Percentiles rank a stretch among this genome's conserved stretches.
Conservation (phyloP, 805 yeast genomes). For the Diddensiella transvaalensis region DNA sequence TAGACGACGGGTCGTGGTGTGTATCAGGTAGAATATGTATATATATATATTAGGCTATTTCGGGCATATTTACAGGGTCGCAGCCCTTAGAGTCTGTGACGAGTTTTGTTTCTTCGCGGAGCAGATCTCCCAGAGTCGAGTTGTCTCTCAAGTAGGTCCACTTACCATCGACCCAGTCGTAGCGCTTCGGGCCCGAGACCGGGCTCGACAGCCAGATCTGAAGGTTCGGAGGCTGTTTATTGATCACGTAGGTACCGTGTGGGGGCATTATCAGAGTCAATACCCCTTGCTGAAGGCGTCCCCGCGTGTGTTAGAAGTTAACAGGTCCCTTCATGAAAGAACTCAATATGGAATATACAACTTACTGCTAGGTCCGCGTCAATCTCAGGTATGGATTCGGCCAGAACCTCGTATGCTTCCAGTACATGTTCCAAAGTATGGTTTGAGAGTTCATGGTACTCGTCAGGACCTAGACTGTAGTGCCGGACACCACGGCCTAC, state of each 20-base stretch:
- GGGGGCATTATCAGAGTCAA: slow-evolving; percentile 67
- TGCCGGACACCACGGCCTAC: too few species aligned
- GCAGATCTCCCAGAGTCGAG: slow-evolving; percentile 44
- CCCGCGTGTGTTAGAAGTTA: too few species aligned
- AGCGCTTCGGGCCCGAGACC: slow-evolving; percentile 82
- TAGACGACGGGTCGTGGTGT: too few species aligned
- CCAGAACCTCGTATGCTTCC: slow-evolving; percentile 62
- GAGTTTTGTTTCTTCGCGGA: slow-evolving; percentile 48
- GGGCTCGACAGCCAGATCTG: slow-evolving; percentile 97
- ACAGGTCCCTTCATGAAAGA: not conserved
- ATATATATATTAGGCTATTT: not conserved
- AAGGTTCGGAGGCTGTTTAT: slow-evolving; percentile 95
- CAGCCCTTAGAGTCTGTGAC: slow-evolving; percentile 30
- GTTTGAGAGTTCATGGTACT: slow-evolving; percentile 65
- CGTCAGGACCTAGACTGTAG: slow-evolving; percentile 27
- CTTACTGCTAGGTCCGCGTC: slow-evolving; percentile 66
- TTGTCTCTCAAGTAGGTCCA: slow-evolving; percentile 82
- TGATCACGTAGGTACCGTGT: slow-evolving; percentile 83
- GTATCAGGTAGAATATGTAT: too few species aligned
- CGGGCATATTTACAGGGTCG: slow-evolving; percentile 4
- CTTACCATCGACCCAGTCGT: slow-evolving; percentile 65
- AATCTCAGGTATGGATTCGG: slow-evolving; percentile 60
- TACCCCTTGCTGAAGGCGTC: slow-evolving; percentile 81
- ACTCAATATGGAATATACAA: too few species aligned
- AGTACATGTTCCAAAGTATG: slow-evolving; percentile 64